Base-by-base conservation (phyloP, 2,329 filamentous ascomycete genomes). In the Pyrenochaeta sp. region DNA sequence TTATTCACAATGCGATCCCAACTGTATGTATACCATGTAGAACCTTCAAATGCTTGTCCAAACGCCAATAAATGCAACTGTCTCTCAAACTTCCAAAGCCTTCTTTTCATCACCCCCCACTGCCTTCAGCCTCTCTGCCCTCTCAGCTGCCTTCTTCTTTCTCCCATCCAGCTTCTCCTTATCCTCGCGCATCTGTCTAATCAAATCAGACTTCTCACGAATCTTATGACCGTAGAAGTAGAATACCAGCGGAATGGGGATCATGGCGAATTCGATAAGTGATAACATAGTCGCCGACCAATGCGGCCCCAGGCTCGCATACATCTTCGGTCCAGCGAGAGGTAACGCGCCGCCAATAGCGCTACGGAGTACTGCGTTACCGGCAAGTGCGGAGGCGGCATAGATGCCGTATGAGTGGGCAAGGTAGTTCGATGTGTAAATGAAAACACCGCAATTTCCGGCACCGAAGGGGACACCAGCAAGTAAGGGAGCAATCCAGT, bases 221-320 rank as follows among this genome's bases (percentile, higher is more conserved):
- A 89, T 86, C 71, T 78, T 81, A 42, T 82, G 72, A 1, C 84
- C 82, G 60, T 87, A 85, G 36, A 68, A 78, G 74, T 91, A 95
- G 67, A 96, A 95, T 0, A 91, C 80, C 51, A 94, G 83, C 0
- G 91, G 91, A 41, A 95, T 92, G 0, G 92, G 91, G 14, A 95
- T 88, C 65, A 92, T 84, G 0, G 81, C 78, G 1, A 91, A 84
- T 64, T 94, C 90, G 2, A 96, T 77, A 46, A 93, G 67, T 0
- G 89, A 90, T 2, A 95, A 78, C 41, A 95, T 77, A 0, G 90
- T 93, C 0, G 89, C 90, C 0, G 90, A 88, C 91, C 91, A 95
- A 57, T 91, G 88, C 0, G 90, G 86, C 0, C 88, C 87, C 9
- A 96, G 78, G 0, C 79, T 78, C 1, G 51, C 56, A 37, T 63